Percentiles rank a stretch among this genome's conserved stretches.
Evolutionary conservation across 768 basidiomycete species (phyloP).

Genomic region (Tylopilus rubrobrunneus): DNA sequence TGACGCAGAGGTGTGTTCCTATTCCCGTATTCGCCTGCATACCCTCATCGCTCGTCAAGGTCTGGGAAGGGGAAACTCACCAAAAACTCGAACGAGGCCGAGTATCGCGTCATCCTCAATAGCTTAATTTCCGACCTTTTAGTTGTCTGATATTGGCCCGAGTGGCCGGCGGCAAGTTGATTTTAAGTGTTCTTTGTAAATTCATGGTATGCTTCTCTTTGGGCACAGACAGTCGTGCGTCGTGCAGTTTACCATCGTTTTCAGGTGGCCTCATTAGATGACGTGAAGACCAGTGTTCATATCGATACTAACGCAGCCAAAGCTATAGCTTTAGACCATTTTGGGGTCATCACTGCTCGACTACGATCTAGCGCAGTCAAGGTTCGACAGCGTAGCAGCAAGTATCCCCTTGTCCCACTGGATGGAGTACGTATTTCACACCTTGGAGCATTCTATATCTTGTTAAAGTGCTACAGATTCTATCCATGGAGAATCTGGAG

Average conservation of each 20-base stretch:
- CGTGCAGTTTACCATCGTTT: neutral
- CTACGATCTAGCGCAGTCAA: conserved; percentile 58
- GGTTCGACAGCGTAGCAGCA: conserved; percentile 32
- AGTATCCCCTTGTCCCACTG: conserved; percentile 47
- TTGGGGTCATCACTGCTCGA: conserved; percentile 87
- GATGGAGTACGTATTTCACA: conserved; percentile 55
- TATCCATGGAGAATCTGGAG: conserved; percentile 45
- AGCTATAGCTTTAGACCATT: conserved; percentile 86
- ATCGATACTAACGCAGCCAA: conserved; percentile 83
- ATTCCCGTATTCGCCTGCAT: neutral
- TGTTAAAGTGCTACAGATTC: conserved; percentile 38
- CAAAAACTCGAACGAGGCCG: conserved; percentile 90
- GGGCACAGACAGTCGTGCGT: neutral
- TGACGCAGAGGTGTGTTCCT: conserved; percentile 56
- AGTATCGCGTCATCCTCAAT: conserved; percentile 91
- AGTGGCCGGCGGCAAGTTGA: conserved; percentile 93
- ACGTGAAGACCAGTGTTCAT: conserved; percentile 62
- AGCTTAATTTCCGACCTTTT: conserved; percentile 86
- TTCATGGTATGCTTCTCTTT: conserved; percentile 62
- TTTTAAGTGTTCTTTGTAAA: conserved; percentile 76
- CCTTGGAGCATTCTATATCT: neutral
- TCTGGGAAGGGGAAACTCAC: conserved; percentile 85
- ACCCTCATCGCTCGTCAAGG: conserved; percentile 32
- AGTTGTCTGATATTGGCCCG: conserved; percentile 87
- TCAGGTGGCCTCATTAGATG: conserved; percentile 80